Base-by-base conservation (phyloP, 2,329 filamentous ascomycete species). In the Penicillium paneum region DNA sequence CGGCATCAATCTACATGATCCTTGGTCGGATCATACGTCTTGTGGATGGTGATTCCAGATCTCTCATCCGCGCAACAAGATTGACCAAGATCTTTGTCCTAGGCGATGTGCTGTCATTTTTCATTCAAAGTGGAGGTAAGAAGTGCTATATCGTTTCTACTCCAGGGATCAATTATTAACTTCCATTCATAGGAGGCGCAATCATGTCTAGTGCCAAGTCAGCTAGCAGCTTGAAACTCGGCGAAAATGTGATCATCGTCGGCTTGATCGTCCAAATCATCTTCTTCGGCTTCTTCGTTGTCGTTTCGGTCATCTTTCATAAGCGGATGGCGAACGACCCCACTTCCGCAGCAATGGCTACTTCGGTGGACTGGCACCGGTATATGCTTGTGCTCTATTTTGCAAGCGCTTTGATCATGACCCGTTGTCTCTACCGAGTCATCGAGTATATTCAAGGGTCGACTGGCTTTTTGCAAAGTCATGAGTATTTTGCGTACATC, bases 231-330 rank as follows among this genome's bases (percentile, higher is more conserved):
- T 8, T 38, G 36, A 49, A 51, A 8, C 36, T 40, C 8, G 63
- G 58, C 10, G 59, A 66, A 44, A 53, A 64, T 15, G 71, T 86
- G 45, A 78, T 86, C n/a, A 68, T 86, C 8, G 78, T 61, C 1
- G 84, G 84, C 2, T 70, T 87, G 2, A 65, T 81, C 31, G 66
- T 85, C 15, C 84, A 87, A 63, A 74, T 87, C 24, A 36, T 82
- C 39, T 77, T 82, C 52, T 85, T 87, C 57, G 76, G 74, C 21
- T 68, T 85, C 34, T 87, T 87, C 62, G 67, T 81, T 34, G 52
- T 77, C 5, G 76, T 77, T 1, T 75, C 80, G 0, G 59, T 75
- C 2, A 55, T 80, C 0, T 84, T 84, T 68, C 78, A 85, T 58
- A 48, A 59, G 2, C 72, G 79, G 3, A 72, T 82, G 28, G 10